Base-by-base conservation (phyloP, 495 filamentous ascomycete genomes). In the Xylaria intraflava region DNA sequence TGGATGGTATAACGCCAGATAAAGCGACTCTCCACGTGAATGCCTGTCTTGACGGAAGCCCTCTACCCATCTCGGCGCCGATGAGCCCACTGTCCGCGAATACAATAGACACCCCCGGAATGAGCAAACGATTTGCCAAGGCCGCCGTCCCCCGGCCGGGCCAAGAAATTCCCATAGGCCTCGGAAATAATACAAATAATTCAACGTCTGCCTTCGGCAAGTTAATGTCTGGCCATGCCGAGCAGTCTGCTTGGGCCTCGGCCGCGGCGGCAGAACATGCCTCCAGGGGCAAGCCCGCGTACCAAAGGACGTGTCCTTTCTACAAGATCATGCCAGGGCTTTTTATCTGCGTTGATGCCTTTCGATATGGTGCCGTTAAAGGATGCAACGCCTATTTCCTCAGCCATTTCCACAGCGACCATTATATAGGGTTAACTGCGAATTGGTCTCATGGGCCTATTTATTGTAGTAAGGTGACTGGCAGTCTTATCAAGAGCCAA, bases 241-340 rank as follows among this genome's bases (percentile, higher is more conserved):
- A 96, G 72, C 86, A 96, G 65, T 76, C 81, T 0, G 93, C 93
- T 1, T 97, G 94, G 94, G 83, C 88, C 1, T 79, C 77, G 3
- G 92, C 93, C 14, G 88, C 92, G 3, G 87, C 90, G 19, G 76
- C 86, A 0, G 89, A 96, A 65, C 70, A 78, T 5, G 78, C 83
- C 2, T 84, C 89, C 6, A 78, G 89, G 20, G 93, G 93, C n/a
- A 95, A 91, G 67, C 88, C 88, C 38, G 84, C 92, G 0, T 91
- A 90, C 66, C 78, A 90, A 61, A 78, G 94, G 46, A 95, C 87
- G 0, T 99, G 93, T 65, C 93, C 93, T 0, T 99, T 98, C 64
- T 99, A 97, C 72, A 99, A 99, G 67, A 95, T 97, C 53, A 80
- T 99, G 68, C 88, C 90, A 2, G 88, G 88, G 0, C 86, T 96